Evolutionary conservation across 495 filamentous ascomycete genomes (phyloP), one percentile per base, ranked within the genome.

Genomic region (Talaromyces stipitatus): DNA sequence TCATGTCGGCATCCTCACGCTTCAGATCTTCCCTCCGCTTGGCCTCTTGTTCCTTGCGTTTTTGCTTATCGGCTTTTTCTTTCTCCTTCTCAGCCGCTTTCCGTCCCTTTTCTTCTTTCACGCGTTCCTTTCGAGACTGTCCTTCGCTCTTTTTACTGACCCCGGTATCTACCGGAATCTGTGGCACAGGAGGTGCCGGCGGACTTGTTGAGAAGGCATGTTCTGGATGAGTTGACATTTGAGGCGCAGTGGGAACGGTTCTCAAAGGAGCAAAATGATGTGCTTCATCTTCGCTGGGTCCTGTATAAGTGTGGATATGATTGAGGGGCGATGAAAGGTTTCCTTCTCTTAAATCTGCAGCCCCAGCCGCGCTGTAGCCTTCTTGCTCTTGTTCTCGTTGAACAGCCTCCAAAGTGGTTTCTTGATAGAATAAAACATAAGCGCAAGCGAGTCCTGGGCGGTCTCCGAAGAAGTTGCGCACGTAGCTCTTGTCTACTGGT

Each of bases 381-480:
- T 96, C 92, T 23, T 85, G 85, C 48, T 86, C 84, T 60, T 96
- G 90, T 69, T 96, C 86, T 61, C 78, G 86, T 60, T 87, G 79
- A 47, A 97, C 84, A 50, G 89, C 91, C 68, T 97, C 94, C 18
- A 91, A 75, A 2, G 91, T 96, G 2, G 92, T 96, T 69, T 98
- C 92, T 66, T 97, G 94, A 66, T 98, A 98, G 71, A 98, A 97
- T 1, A 98, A 76, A 18, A 98, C 92, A 64, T 98, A 98, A 20
- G 94, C 94, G 70, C 91, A 97, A 18, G 94, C 95, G 67, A 91
- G 80, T 1, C 90, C 90, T 14, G 90, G 88, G 60, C 88, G 86
- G 64, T 96, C 94, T 24, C 94, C 94, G 65, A 98, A 98, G 73
- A 97, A 98, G 66, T 96, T 97, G 53, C 84, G 81, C n/a, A 98